Conservation (phyloP, 805 yeast genomes). For the Kuraishia borneana region DNA sequence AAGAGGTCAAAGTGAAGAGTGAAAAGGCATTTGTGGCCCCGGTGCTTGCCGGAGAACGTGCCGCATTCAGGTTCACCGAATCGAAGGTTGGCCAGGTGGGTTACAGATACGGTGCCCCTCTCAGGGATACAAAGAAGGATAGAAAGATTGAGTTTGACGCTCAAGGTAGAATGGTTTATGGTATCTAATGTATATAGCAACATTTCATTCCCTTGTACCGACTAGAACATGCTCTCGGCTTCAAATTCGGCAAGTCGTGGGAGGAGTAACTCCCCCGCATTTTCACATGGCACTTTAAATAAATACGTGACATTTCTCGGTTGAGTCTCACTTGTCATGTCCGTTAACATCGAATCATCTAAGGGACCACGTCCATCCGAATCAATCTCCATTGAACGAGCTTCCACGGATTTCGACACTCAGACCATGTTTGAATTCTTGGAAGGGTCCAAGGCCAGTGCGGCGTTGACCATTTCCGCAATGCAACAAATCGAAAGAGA, state of each 20-base stretch:
- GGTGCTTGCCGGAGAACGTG: slow-evolving; percentile 56
- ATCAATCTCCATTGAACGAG: slow-evolving; percentile 33
- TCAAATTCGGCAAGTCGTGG: no score
- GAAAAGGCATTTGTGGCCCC: slow-evolving; percentile 40
- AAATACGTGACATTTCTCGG: no score
- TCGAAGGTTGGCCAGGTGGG: slow-evolving; percentile 83
- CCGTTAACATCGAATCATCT: slow-evolving; percentile 14
- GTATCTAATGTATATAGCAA: slow-evolving; percentile 10
- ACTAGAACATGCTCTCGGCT: no score
- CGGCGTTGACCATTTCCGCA: slow-evolving; percentile 34
- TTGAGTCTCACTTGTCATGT: no score
- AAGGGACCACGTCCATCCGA: slow-evolving; percentile 22
- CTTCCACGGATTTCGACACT: slow-evolving; percentile 26
- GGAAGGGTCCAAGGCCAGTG: slow-evolving; percentile 36
- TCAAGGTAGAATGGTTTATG: slow-evolving; percentile 41
- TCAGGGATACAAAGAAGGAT: slow-evolving; percentile 83
- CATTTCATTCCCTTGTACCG: not conserved
- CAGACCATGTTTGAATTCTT: slow-evolving; percentile 43
- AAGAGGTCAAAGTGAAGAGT: slow-evolving; percentile 22
- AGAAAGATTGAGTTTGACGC: slow-evolving; percentile 65
- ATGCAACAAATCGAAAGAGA: slow-evolving; percentile 55
- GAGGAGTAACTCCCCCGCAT: slow-evolving; percentile 1
- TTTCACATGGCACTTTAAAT: not conserved
- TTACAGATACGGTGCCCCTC: slow-evolving; percentile 80
- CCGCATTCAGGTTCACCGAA: slow-evolving; percentile 62